A percentile compares a stretch with the other conserved stretches of the same genome.
Evolutionary conservation across 192 early-diverging fungal species (phyloP).

Genomic region (Pilaira anomala): DNA sequence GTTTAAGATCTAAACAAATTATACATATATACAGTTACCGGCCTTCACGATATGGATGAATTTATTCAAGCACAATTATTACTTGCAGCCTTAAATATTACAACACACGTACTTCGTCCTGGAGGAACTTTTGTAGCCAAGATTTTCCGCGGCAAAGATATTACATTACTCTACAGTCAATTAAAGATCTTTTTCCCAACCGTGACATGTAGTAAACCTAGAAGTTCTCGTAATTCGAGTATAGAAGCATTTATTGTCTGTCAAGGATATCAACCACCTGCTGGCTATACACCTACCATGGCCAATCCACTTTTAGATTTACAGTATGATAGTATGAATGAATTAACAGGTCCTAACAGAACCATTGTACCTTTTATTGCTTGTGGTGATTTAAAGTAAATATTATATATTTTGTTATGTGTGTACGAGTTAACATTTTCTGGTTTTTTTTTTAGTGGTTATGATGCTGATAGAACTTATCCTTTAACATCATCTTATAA

Average conservation of each 20-base stretch:
- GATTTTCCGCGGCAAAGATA: conserved; percentile 95
- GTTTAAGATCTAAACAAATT: not conserved
- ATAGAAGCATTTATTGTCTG: conserved; percentile 96
- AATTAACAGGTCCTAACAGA: conserved; percentile 67
- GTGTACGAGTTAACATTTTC: not conserved
- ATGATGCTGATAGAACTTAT: conserved; percentile 89
- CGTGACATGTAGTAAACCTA: conserved; percentile 91
- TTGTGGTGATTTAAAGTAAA: conserved; percentile 81
- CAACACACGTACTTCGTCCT: conserved; percentile 83
- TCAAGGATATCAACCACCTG: conserved; percentile 83
- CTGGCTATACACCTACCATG: conserved; percentile 86
- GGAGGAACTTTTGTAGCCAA: conserved; percentile 98
- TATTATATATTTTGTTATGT: not conserved
- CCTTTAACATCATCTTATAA: conserved; percentile 45
- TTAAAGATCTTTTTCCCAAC: conserved; percentile 87
- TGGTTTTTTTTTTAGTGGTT: conserved; percentile 48
- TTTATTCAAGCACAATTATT: conserved; percentile 97
- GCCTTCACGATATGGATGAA: conserved; percentile 98
- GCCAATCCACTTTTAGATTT: conserved; percentile 84
- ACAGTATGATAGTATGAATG: conserved; percentile 60
- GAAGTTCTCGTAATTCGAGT: conserved; percentile 90
- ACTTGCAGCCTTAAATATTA: conserved; percentile 94
- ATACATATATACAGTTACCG: conserved; percentile 63
- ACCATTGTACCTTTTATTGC: conserved; percentile 86
- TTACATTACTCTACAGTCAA: conserved; percentile 87